These are phyloP conservation scores for Globisporangium acanthophoron DNA, from an alignment of 352 stramenopile genomes.

Conservation along the genomic window DNA sequence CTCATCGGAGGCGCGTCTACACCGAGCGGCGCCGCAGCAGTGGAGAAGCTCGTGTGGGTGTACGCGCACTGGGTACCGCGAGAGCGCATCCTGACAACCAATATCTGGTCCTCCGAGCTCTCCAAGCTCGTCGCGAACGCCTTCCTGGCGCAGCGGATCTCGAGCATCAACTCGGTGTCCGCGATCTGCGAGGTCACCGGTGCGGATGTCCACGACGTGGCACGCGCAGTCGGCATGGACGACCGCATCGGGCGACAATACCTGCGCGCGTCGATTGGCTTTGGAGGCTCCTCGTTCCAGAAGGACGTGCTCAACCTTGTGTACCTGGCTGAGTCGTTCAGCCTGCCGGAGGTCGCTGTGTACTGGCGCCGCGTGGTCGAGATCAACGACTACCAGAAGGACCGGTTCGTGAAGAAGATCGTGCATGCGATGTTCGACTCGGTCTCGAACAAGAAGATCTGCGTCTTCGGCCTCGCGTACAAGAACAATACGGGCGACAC, in stretches of 20 bases:
- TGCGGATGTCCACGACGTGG: constrained; percentile 98
- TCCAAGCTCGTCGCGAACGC: constrained; percentile 99
- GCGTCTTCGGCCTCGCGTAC: constrained; percentile 98
- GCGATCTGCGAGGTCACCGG: constrained; percentile 98
- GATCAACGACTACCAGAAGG: constrained; percentile 99
- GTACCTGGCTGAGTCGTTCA: constrained; percentile 98
- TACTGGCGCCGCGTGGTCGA: constrained; percentile 99
- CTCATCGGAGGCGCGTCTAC: constrained; percentile 97
- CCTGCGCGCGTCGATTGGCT: constrained; percentile 97
- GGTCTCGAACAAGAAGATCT: constrained; percentile 99
- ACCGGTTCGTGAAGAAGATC: constrained; percentile 98
- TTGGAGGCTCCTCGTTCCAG: constrained; percentile 99
- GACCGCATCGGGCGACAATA: constrained; percentile 98
- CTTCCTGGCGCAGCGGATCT: constrained; percentile 99
- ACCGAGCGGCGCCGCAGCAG: constrained; percentile 74
- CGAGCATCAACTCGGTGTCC: constrained; percentile 99
- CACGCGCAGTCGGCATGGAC: constrained; percentile 95
- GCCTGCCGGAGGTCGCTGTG: constrained; percentile 96
- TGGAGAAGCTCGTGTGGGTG: constrained; percentile 92
- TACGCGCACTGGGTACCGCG: constrained; percentile 98
- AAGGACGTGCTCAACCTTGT: constrained; percentile 99
- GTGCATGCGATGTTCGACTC: constrained; percentile 99
- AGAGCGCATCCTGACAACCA: constrained; percentile 96
- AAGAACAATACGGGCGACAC: constrained; percentile 99
- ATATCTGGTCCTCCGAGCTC: constrained; percentile 99